Evolutionary conservation across 2,329 filamentous ascomycete genomes (phyloP).

Genomic region (Ophiostoma montium): DNA sequence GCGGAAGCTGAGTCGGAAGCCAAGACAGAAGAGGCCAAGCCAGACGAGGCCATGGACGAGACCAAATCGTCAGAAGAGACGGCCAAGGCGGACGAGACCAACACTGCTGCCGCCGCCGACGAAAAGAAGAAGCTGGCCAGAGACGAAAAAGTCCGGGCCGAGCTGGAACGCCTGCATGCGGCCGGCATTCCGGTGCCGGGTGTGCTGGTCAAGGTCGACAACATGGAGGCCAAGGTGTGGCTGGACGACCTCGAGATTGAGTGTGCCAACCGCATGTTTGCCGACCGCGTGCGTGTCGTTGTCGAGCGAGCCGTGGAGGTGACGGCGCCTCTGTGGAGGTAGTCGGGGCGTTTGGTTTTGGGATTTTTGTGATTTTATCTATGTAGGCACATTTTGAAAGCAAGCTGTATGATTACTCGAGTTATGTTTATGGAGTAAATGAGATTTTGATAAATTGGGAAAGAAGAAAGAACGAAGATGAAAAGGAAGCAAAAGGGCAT

Average conservation of each 20-base stretch:
- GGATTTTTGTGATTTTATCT: not conserved
- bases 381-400: not conserved
- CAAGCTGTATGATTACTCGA: not conserved
- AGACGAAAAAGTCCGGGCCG: conserved; percentile 33
- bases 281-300: conserved; percentile 74
- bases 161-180: conserved; percentile 65
- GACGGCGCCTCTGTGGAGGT: conserved; percentile 55
- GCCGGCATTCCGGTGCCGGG: conserved; percentile 86
- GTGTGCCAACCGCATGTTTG: conserved; percentile 62
- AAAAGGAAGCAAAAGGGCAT: too few relatives aligned
- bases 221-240: conserved; percentile 79
- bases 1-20: conserved; percentile 23
- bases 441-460: too few relatives aligned
- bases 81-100: too few relatives aligned
- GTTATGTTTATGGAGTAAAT: too few relatives aligned
- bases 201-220: conserved; percentile 74
- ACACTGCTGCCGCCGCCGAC: too few relatives aligned
- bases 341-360: not conserved
- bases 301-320: conserved; percentile 84
- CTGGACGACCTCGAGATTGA: conserved; percentile 85
- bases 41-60: conserved; percentile 11
- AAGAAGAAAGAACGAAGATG: too few relatives aligned
- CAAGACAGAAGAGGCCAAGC: conserved; percentile 23
- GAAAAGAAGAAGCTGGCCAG: not conserved
- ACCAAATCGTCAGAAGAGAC: too few relatives aligned